Evolutionary conservation across 2,329 filamentous ascomycete species (phyloP).

Genomic region (Bipolaris zeicola): DNA sequence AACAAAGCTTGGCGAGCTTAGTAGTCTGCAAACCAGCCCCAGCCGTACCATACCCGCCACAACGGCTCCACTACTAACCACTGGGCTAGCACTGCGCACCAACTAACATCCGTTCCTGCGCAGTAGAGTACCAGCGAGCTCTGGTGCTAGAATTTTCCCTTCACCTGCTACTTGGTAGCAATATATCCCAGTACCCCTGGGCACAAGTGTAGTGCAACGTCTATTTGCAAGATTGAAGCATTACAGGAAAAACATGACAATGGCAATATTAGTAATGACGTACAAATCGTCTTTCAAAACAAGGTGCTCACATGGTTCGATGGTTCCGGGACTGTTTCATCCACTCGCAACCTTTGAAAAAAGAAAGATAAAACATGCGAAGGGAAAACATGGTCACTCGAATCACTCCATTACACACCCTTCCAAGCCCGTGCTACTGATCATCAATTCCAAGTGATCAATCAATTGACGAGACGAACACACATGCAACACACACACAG

Average conservation of each 20-base stretch:
- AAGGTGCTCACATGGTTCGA: neutral
- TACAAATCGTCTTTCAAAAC: neutral
- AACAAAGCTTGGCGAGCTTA: constrained; percentile 5
- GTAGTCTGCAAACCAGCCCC: constrained; percentile 3
- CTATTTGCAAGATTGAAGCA: neutral
- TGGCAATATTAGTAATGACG: too few species aligned
- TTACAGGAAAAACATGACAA: neutral
- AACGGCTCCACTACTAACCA: constrained; percentile 1
- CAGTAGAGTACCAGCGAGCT: too few species aligned
- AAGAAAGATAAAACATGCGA: neutral
- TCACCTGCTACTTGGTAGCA: too few species aligned
- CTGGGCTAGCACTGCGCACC: neutral
- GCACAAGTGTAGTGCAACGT: neutral
- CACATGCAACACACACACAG: neutral
- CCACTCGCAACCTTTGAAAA: neutral
- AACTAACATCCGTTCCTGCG: neutral
- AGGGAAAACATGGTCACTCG: neutral
- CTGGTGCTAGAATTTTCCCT: neutral
- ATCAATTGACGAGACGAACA: neutral
- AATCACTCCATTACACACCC: neutral
- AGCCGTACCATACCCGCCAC: constrained; percentile 1
- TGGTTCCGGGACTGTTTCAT: neutral
- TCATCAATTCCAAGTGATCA: too few species aligned
- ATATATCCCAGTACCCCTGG: neutral
- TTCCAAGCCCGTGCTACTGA: too few species aligned